These are phyloP conservation scores for Ananas comosus DNA, from an alignment of 176 grass and related monocot genomes.

Conservation along the genomic window DNA sequence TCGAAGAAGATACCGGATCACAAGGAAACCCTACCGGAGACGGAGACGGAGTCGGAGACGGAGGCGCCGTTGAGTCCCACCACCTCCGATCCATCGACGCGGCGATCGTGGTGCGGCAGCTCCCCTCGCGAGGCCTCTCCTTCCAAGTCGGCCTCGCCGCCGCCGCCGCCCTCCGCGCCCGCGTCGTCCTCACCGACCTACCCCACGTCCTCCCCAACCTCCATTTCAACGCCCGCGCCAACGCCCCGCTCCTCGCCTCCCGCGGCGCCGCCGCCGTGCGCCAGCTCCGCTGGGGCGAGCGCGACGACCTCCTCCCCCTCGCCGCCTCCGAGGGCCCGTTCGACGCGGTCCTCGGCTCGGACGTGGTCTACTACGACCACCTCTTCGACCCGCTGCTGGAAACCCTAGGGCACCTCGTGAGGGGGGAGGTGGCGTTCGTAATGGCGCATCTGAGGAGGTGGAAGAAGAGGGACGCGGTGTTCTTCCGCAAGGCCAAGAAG, in stretches of 20 bases:
- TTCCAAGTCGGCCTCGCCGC: conserved; percentile 75
- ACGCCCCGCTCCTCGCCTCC: conserved; percentile 35
- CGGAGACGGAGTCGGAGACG: neutral
- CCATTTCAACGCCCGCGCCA: conserved; percentile 55
- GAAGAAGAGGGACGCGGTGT: conserved; percentile 76
- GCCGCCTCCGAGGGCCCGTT: conserved; percentile 20
- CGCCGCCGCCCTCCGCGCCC: conserved; percentile 43
- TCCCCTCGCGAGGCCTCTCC: conserved; percentile 68
- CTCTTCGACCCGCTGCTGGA: conserved; percentile 71
- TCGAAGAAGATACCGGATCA: conserved; percentile 3
- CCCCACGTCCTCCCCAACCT: conserved; percentile 67
- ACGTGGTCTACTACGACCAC: conserved; percentile 81
- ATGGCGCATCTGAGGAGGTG: conserved; percentile 95
- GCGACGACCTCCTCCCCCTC: conserved; percentile 10
- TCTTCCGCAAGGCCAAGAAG: conserved; percentile 80
- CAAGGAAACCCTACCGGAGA: neutral
- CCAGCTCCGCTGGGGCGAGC: conserved; percentile 46
- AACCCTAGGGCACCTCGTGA: conserved; percentile 64
- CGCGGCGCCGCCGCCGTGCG: conserved; percentile 46
- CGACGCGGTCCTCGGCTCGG: conserved; percentile 64
- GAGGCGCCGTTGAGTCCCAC: conserved; percentile 21
- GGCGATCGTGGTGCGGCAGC: conserved; percentile 46
- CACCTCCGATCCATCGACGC: conserved; percentile 35
- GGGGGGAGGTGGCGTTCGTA: conserved; percentile 51
- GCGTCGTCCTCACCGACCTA: conserved; percentile 55